A percentile compares a stretch with the other conserved stretches of the same genome.
Evolutionary conservation across 306 rosid species (phyloP).

Genomic region (Neltuma alba): DNA sequence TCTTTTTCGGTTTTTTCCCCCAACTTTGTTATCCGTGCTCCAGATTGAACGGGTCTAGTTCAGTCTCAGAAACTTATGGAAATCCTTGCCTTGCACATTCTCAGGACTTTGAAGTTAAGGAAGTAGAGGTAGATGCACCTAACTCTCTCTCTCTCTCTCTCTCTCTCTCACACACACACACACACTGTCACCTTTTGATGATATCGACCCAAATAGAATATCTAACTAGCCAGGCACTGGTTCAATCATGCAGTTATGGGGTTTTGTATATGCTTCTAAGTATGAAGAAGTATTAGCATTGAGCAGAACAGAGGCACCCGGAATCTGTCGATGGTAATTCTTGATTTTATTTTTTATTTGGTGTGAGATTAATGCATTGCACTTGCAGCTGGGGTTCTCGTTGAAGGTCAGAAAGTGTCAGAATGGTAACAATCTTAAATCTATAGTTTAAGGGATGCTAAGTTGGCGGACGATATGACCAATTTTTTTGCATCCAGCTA

Average conservation of each 20-base stretch:
- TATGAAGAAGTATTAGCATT: conserved; percentile 78
- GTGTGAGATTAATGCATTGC: not conserved
- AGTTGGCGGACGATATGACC: conserved; percentile 9
- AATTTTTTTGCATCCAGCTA: conserved; percentile 17
- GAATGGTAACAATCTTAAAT: conserved; percentile 7
- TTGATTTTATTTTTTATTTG: not conserved
- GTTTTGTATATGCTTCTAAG: conserved; percentile 78
- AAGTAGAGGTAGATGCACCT: conserved; percentile 89
- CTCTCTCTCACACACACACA: not conserved
- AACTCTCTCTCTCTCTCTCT: conserved; percentile 3
- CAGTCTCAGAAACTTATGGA: conserved; percentile 82
- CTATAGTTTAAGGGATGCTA: conserved; percentile 18
- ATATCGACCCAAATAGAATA: not conserved
- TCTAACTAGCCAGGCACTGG: not conserved
- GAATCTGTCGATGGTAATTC: conserved; percentile 76
- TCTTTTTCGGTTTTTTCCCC: not conserved
- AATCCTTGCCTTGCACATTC: conserved; percentile 94
- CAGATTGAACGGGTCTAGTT: conserved; percentile 91
- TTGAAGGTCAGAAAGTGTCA: not conserved
- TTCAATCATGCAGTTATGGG: conserved; percentile 77
- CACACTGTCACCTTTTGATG: not conserved
- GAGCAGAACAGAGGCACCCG: conserved; percentile 77
- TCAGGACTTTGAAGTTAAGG: conserved; percentile 83
- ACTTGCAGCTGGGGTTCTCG: not conserved
- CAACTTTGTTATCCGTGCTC: not conserved